Evolutionary conservation across 2,329 filamentous ascomycete genomes (phyloP).

Genomic region (Ophiostoma australiae): DNA sequence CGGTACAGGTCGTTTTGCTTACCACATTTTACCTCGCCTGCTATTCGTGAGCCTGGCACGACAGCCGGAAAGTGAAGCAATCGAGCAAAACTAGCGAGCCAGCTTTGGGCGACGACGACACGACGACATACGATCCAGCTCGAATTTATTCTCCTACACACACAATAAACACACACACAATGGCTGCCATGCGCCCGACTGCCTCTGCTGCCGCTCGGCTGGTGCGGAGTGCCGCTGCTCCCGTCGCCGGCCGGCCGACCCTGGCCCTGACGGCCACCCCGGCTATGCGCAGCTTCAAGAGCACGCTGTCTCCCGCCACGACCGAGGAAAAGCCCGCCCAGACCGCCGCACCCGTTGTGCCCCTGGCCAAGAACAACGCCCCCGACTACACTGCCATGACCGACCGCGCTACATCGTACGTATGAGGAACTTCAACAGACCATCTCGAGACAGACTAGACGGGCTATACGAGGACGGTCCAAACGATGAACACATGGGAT

Average conservation of each 20-base stretch:
- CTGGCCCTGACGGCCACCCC: slow-evolving; percentile 34
- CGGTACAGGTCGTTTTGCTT: slow-evolving; percentile 27
- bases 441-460: neutral
- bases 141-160: neutral
- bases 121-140: neutral
- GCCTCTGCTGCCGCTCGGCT: slow-evolving; percentile 48
- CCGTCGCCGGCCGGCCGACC: slow-evolving; percentile 27
- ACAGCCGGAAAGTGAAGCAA: slow-evolving; percentile 15
- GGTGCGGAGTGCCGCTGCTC: slow-evolving; percentile 41
- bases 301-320: slow-evolving; percentile 45
- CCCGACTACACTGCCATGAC: slow-evolving; percentile 76
- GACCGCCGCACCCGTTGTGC: slow-evolving; percentile 34
- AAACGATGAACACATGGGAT: neutral
- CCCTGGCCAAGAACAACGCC: slow-evolving; percentile 51
- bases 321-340: slow-evolving; percentile 34
- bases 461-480: neutral
- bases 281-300: slow-evolving; percentile 51
- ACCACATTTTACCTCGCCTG: slow-evolving; percentile 26
- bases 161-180: slow-evolving; percentile 33
- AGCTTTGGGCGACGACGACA: slow-evolving; percentile 10
- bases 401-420: slow-evolving; percentile 90
- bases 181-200: slow-evolving; percentile 62
- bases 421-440: slow-evolving; percentile 2
- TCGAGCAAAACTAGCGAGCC: slow-evolving; percentile 16
- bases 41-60: slow-evolving; percentile 24